phyloP scores from a whole-genome alignment of 192 early-diverging fungal species.

The Coemansia sp. region DNA sequence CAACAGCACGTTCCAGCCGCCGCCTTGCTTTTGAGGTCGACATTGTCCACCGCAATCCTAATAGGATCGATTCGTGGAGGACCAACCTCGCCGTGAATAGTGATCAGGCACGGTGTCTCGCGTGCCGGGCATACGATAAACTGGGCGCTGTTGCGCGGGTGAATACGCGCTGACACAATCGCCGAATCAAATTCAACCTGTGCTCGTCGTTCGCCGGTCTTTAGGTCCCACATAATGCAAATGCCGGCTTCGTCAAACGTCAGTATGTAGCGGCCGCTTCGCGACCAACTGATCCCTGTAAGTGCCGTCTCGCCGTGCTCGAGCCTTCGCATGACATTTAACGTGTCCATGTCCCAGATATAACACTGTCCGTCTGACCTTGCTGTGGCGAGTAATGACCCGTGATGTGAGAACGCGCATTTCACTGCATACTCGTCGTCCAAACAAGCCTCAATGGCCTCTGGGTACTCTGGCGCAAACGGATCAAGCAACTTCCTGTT shows the following conservation, averaged over 20 bases:
- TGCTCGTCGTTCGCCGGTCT: constrained; percentile 55
- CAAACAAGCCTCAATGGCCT: constrained; percentile 73
- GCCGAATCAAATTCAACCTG: constrained; percentile 70
- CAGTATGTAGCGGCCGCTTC: constrained; percentile 74
- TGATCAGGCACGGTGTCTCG: constrained; percentile 46
- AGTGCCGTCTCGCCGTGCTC: constrained; percentile 75
- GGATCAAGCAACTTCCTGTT: constrained; percentile 67
- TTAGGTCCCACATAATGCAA: constrained; percentile 88
- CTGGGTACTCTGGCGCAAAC: constrained; percentile 80
- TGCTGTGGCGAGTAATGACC: constrained; percentile 81
- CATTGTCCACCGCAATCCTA: constrained; percentile 20
- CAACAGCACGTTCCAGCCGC: constrained; percentile 49
- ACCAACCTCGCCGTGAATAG: constrained; percentile 1
- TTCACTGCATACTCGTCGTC: constrained; percentile 67
- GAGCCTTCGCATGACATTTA: constrained; percentile 69
- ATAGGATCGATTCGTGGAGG: constrained; percentile 18
- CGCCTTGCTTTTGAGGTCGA: constrained; percentile 40
- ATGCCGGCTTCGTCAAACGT: constrained; percentile 79
- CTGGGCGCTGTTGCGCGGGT: constrained; percentile 64
- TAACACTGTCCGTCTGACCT: constrained; percentile 75
- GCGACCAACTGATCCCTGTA: constrained; percentile 82
- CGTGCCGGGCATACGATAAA: constrained; percentile 37
- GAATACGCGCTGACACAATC: constrained; percentile 71
- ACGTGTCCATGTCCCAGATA: constrained; percentile 89
- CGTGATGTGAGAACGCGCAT: constrained; percentile 76